Evolutionary conservation across 768 basidiomycete species (phyloP), one percentile per base, ranked within the genome.

Genomic region (Tricholoma sp.): DNA sequence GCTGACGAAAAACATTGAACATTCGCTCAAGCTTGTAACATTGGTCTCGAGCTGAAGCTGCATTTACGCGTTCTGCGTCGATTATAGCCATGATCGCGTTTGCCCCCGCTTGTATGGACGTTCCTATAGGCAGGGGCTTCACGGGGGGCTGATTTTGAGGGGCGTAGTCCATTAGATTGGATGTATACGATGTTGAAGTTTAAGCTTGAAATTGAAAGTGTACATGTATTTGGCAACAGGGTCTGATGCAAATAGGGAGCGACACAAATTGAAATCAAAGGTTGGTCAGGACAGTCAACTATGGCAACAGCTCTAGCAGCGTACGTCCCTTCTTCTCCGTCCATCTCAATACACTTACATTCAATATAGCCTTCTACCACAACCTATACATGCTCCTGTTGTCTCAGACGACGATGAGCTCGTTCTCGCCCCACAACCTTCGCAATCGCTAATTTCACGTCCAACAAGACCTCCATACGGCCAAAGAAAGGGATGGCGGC

Each of bases 401-500:
- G 64, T 79, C 20, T 76, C 76, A 4, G 87, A 89, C 56, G 84
- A 89, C 37, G 88, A 89, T 15, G 80, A 84, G 36, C 75, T 80
- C n/a, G 66, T 71, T 65, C 15, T 71, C 61, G n/a, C 65, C 66
- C 55, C 57, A 70, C 29, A 48, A 61, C 64, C 69, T 37, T 68
- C 74, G 8, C 72, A 75, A 53, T 60, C 73, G 12, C 69, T 88
- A 52, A 74, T 80, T 58, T 67, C 81, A 55, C 80, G 85, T 44
- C 69, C 72, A 17, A 72, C 72, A 42, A 77, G 89, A 37, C 95
- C 96, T 3, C 81, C 88, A 12, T 99, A 98, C 70, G 91, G 96
- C 6, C 85, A 86, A 65, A 80, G 96, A 50, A 77, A 71, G 57
- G 88, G 84, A 42, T 99, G 97, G 97, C 88, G 83, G 62, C 96